Base-by-base conservation (phyloP, 352 stramenopile species). In the Globisporangium echinulatum region DNA sequence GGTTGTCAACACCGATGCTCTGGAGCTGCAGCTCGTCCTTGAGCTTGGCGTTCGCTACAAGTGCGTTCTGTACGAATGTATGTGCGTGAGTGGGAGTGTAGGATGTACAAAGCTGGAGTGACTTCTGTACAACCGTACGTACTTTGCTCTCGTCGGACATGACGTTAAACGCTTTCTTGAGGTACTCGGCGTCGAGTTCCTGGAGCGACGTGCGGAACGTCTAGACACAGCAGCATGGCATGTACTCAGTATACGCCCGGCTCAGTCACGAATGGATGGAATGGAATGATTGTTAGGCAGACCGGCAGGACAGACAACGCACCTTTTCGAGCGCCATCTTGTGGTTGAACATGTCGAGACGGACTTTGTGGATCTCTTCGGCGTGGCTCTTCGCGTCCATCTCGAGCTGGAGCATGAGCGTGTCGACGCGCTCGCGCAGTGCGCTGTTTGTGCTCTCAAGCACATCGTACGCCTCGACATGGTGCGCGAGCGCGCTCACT, bases 71-170 rank as follows among this genome's bases (percentile, higher is more conserved):
- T 11, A 11, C 14, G 25, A 14, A 15, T 14, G 38, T 39, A 40
- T 7, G 2, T 38, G 6, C n/a, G 15, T 56, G 19, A 2, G 19
- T 25, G 19, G 19, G 19, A 25, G 19, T 25, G 19, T 25, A 25
- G 19, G 19, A 25, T 25, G 19, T 25, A 25, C 1, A 25, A 25
- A 25, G 19, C 14, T 11, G 17, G 42, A 57, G 1, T 46, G 9
- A 14, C 5, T 52, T 1, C 19, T 25, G 19, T 44, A 44, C 14
- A 9, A 9, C 5, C 8, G 11, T 8, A 51, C 54, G 13, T 42
- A 85, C 78, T 57, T 91, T 91, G 76, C 82, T 91, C 58, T 90
- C 82, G 56, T 88, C 79, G 2, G 82, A 88, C 82, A 91, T 90
- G 36, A 76, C 82, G 48, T 91, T 85, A 56, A 89, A 91, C 13